Conservation (phyloP, 179 eudicot genomes). For the Monotropa hypopitys region DNA sequence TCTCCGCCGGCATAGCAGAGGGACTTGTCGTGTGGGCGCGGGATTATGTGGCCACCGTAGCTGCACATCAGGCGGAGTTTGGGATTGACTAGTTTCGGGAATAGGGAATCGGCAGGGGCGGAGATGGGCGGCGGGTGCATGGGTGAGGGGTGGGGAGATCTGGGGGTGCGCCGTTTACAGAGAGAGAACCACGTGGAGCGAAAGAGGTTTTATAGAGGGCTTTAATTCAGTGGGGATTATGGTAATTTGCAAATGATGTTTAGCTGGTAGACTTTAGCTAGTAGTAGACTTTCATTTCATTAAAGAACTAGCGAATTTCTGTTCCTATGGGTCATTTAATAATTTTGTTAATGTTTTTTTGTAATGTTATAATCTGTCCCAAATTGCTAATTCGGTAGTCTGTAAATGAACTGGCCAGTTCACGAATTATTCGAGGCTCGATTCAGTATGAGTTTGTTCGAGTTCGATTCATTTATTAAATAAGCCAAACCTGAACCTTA, state of each 20-base stretch:
- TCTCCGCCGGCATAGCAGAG: conserved; percentile 85
- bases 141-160: conserved; percentile 1
- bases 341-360: too few relatives aligned
- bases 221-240: neutral
- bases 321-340: too few relatives aligned
- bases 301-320: too few relatives aligned
- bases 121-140: conserved; percentile 20
- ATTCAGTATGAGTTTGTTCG: too few relatives aligned
- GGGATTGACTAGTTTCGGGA: conserved; percentile 4
- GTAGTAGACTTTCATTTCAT: too few relatives aligned
- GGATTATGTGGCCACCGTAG: conserved; percentile 73
- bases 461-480: too few relatives aligned
- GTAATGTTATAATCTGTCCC: too few relatives aligned
- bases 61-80: conserved; percentile 80
- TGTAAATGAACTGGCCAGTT: too few relatives aligned
- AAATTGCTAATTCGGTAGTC: too few relatives aligned
- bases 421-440: too few relatives aligned
- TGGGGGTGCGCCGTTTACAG: conserved; percentile 8
- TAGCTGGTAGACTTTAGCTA: too few relatives aligned
- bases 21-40: conserved; percentile 61
- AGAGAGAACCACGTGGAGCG: neutral
- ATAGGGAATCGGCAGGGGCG: conserved; percentile 7
- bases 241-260: neutral
- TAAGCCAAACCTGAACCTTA: too few relatives aligned
- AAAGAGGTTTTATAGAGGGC: neutral